Base-by-base conservation (phyloP, 2,329 filamentous ascomycete genomes). In the Aspergillus brasiliensis region DNA sequence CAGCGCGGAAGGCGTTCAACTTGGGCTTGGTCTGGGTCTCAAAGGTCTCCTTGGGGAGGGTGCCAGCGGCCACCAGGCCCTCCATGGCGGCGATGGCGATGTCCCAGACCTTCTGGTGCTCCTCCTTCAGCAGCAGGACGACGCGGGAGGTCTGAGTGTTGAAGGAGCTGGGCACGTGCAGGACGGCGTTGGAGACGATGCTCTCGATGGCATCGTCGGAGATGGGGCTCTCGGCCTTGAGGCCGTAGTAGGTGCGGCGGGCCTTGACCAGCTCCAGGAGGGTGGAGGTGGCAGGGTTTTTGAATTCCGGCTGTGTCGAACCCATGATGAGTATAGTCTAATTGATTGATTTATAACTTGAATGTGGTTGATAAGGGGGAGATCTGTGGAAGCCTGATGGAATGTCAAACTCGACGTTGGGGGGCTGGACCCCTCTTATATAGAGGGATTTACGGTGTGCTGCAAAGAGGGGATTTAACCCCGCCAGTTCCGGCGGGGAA, bases 71-170 rank as follows among this genome's bases (percentile, higher is more conserved):
- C 19, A 73, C 71, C 3, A 73, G 70, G 1, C 68, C 67, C 66
- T 73, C 71, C 66, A 92, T 84, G 21, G 82, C 81, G 80, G 88
- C 87, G 61, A 92, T 81, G 60, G 88, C 83, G 62, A 92, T 83
- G 73, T 91, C 87, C 92, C 92, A 97, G 71, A 96, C 86, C 83
- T 91, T 91, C 71, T 92, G 86, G 82, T 97, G 92, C 77, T 96
- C 90, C 67, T 86, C 86, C 74, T 89, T 90, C 71, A 94, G 83
- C 58, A 97, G 86, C 57, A 96, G 84, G 46, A 96, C 84, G 59
- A 89, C 80, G 62, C 93, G 88, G 69, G 90, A 88, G 68, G 86
- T 87, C 82, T 96, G 92, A 48, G 86, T 89, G 86, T 97, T 96
- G 88, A 96, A 97, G 66, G 88, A 88, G 55, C 85, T 89, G 53